Evolutionary conservation across 2,329 filamentous ascomycete species (phyloP).

Genomic region (Talaromyces sp.): DNA sequence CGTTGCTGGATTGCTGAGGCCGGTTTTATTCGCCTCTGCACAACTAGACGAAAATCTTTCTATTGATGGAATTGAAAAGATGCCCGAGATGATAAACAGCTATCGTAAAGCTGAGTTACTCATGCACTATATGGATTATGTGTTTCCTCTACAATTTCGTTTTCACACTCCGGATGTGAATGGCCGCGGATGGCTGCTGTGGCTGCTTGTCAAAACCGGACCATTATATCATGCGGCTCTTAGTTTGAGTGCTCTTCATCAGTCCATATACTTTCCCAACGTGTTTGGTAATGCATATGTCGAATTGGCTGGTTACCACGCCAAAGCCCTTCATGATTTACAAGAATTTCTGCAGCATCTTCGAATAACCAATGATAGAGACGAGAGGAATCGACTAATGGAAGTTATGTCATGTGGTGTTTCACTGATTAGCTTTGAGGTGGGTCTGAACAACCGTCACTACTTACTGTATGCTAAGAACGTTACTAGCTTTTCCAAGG

Average conservation of each 20-base stretch:
- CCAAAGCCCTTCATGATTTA: conserved; percentile 10
- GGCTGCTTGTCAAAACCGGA: conserved; percentile 11
- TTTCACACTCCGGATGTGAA: conserved; percentile 8
- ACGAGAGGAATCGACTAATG: conserved; percentile 8
- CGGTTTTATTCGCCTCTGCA: neutral
- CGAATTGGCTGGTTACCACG: conserved; percentile 12
- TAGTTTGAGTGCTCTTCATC: conserved; percentile 13
- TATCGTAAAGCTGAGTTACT: conserved; percentile 13
- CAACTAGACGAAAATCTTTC: neutral
- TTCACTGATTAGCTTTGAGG: conserved; percentile 14
- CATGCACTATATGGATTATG: conserved; percentile 14
- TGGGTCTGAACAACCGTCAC: neutral
- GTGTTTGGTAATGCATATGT: conserved; percentile 4
- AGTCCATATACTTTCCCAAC: conserved; percentile 7
- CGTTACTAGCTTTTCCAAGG: conserved; percentile 11
- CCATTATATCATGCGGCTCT: conserved; percentile 14
- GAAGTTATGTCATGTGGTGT: conserved; percentile 14
- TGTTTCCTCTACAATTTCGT: conserved; percentile 14
- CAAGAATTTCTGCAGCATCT: conserved; percentile 10
- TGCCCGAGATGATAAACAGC: neutral
- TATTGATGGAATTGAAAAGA: neutral
- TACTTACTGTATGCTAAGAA: neutral
- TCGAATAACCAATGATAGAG: neutral
- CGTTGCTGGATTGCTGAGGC: neutral
- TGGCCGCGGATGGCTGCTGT: conserved; percentile 13